phyloP scores from a whole-genome alignment of 2,329 filamentous ascomycete genomes.

The Beauveria sp. region DNA sequence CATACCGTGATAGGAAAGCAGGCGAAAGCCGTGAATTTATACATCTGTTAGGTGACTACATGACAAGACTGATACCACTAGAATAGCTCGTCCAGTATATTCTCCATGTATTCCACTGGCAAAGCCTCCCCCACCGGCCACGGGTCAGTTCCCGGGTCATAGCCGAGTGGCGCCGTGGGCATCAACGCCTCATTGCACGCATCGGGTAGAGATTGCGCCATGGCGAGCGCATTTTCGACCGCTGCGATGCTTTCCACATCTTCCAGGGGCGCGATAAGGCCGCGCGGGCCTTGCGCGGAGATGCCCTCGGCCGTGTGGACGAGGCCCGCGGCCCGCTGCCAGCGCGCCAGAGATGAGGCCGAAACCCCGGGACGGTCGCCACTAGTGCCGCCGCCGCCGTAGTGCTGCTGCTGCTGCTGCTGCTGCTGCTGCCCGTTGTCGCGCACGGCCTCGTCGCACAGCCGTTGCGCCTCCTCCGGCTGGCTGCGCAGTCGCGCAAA shows the following conservation, averaged over 20 bases:
- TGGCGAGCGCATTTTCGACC: neutral
- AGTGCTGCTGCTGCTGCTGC: neutral
- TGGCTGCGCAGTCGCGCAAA: constrained; percentile 2
- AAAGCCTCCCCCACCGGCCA: neutral
- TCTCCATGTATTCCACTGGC: constrained; percentile 6
- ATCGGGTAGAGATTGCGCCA: neutral
- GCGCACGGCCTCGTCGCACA: constrained; percentile 3
- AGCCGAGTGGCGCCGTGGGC: neutral
- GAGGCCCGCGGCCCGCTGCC: neutral
- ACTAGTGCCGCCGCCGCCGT: neutral
- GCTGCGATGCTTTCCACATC: neutral
- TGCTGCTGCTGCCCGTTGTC: neutral
- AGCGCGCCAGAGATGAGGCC: constrained; percentile 8
- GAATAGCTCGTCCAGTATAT: constrained; percentile 3
- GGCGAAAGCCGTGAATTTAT: neutral
- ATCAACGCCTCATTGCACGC: neutral
- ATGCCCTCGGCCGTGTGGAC: neutral
- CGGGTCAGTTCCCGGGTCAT: neutral
- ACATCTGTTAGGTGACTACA: neutral
- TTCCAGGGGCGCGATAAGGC: neutral
- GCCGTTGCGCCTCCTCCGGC: neutral
- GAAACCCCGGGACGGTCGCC: constrained; percentile 7
- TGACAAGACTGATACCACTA: neutral
- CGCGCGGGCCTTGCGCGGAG: neutral
- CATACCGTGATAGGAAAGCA: neutral